Evolutionary conservation across 2,329 filamentous ascomycete species (phyloP).

Genomic region (Biscogniauxia marginata): DNA sequence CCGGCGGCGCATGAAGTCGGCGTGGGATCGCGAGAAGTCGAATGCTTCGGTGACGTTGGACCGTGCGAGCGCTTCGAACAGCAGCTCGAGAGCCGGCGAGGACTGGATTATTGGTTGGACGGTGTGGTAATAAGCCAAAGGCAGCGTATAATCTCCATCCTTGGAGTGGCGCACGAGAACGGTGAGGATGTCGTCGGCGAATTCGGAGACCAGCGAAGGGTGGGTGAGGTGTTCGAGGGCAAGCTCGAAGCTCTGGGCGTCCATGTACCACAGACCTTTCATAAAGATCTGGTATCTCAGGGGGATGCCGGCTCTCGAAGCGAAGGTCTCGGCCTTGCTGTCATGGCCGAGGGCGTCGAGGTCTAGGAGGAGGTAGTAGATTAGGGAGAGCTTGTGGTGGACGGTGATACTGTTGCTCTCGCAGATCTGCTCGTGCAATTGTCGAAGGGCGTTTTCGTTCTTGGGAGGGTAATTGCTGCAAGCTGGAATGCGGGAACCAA

Average conservation of each 20-base stretch:
- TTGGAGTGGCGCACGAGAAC: conserved; percentile 62
- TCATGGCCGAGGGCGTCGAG: conserved; percentile 49
- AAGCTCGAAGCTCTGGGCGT: conserved; percentile 65
- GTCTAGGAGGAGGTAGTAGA: conserved; percentile 83
- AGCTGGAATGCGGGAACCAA: too few species aligned
- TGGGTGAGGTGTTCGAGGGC: conserved; percentile 77
- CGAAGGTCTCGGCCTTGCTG: conserved; percentile 51
- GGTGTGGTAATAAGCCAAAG: conserved; percentile 76
- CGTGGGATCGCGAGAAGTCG: conserved; percentile 66
- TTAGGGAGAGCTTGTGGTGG: conserved; percentile 77
- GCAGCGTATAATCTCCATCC: conserved; percentile 60
- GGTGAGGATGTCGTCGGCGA: conserved; percentile 77
- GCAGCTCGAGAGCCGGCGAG: conserved; percentile 58
- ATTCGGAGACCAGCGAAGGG: conserved; percentile 76
- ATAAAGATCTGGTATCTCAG: conserved; percentile 78
- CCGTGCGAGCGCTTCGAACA: conserved; percentile 67
- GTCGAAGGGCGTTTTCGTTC: conserved; percentile 63
- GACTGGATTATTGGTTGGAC: conserved; percentile 71
- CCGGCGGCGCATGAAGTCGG: conserved; percentile 57
- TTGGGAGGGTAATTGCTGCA: conserved; percentile 73
- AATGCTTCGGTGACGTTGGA: conserved; percentile 72
- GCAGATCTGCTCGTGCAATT: conserved; percentile 69
- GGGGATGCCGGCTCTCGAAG: conserved; percentile 63
- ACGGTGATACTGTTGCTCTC: conserved; percentile 58
- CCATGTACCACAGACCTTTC: conserved; percentile 78